These are phyloP conservation scores for Calcarisporium arbuscula DNA, from an alignment of 2,329 filamentous ascomycete genomes.

Conservation along the genomic window DNA sequence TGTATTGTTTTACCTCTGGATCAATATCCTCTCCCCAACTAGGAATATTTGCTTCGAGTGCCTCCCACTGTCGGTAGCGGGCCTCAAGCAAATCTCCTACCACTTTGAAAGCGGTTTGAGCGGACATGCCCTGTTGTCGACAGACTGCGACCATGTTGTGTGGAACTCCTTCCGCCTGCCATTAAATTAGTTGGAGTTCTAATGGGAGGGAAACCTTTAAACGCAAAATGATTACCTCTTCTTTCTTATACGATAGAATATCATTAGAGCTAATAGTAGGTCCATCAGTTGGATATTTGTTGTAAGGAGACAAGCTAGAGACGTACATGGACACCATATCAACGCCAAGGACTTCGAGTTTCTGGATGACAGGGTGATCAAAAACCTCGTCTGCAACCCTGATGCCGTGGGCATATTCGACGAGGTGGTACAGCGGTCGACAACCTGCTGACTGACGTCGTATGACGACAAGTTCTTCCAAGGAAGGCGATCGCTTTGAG, in stretches of 20 bases:
- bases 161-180: slow-evolving; percentile 12
- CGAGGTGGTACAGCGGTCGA: slow-evolving; percentile 14
- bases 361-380: slow-evolving; percentile 11
- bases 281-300: background rate
- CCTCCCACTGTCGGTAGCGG: slow-evolving; percentile 13
- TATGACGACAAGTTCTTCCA: slow-evolving; percentile 14
- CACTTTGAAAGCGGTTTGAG: slow-evolving; percentile 15
- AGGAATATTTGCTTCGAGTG: slow-evolving; percentile 8
- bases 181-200: background rate
- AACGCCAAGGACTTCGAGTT: slow-evolving; percentile 14
- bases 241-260: slow-evolving; percentile 16
- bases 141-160: slow-evolving; percentile 16
- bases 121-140: slow-evolving; percentile 10
- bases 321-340: slow-evolving; percentile 18
- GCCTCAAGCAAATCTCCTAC: slow-evolving; percentile 12
- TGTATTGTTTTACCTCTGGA: slow-evolving; percentile 10
- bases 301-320: background rate
- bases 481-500: slow-evolving; percentile 6
- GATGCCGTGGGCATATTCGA: slow-evolving; percentile 16
- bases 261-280: slow-evolving; percentile 13
- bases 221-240: slow-evolving; percentile 10
- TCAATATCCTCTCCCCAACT: slow-evolving; percentile 10
- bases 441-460: slow-evolving; percentile 13
- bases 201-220: background rate
- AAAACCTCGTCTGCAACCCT: slow-evolving; percentile 15